Evolutionary conservation across 805 yeast genomes (phyloP).

Genomic region (Cyberlindnera maritima): DNA sequence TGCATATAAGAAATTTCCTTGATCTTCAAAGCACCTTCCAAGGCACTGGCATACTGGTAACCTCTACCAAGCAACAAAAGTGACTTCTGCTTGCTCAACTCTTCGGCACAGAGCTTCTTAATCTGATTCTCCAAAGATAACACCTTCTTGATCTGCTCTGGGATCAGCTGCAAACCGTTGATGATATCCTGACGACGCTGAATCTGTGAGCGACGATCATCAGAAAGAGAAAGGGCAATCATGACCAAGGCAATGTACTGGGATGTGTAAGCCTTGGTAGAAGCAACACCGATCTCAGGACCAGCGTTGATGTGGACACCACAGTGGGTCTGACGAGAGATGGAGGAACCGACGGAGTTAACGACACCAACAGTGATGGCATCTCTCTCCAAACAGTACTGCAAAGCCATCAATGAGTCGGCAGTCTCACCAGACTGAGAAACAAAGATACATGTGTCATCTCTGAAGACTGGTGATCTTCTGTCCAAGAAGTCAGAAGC

Average conservation of each 20-base stretch:
- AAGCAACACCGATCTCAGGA: conserved; percentile 99
- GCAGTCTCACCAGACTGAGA: conserved; percentile 99
- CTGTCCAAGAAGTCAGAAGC: conserved; percentile 96
- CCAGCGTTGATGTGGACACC: conserved; percentile 99
- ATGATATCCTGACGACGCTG: conserved; percentile 83
- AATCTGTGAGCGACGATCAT: conserved; percentile 76
- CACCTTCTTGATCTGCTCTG: conserved; percentile 79
- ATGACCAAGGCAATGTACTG: conserved; percentile 95
- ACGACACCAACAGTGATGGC: conserved; percentile 97
- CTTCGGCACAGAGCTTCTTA: conserved; percentile 67
- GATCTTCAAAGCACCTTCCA: conserved; percentile 97
- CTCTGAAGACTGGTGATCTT: conserved; percentile 95
- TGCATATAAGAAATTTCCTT: conserved; percentile 99
- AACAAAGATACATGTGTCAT: conserved; percentile 95
- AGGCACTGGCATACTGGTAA: conserved; percentile 93
- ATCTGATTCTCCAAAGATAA: conserved; percentile 71
- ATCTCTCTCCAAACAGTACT: conserved; percentile 94
- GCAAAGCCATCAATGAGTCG: conserved; percentile 91
- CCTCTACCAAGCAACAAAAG: conserved; percentile 94
- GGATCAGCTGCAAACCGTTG: conserved; percentile 78
- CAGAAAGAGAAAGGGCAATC: conserved; percentile 94
- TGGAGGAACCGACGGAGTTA: conserved; percentile 94
- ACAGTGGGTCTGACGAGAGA: conserved; percentile 96
- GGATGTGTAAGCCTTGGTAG: conserved; percentile 98
- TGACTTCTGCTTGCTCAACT: conserved; percentile 79